These are phyloP conservation scores for Bolboschoenus planiculmis DNA, from an alignment of 176 grass and related monocot genomes.

Conservation along the genomic window DNA sequence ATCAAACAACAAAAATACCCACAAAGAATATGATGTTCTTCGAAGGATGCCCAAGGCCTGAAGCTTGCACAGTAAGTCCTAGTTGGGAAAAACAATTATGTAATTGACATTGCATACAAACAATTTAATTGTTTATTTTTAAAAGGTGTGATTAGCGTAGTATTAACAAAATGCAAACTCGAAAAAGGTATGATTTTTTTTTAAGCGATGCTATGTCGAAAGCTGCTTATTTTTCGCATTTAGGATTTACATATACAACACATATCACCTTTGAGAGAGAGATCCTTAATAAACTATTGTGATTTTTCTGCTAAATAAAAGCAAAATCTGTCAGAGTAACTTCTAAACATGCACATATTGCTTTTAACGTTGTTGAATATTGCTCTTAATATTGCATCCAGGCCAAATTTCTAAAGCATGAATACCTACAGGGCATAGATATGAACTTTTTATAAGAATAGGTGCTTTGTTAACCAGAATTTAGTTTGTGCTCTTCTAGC, in stretches of 20 bases:
- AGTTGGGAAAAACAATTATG: not conserved
- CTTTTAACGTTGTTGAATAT: not conserved
- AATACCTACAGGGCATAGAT: not conserved
- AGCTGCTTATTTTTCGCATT: too few relatives aligned
- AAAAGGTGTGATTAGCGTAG: not conserved
- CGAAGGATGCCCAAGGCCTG: slow-evolving; percentile 81
- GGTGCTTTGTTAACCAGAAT: not conserved
- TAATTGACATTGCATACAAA: not conserved
- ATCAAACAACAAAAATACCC: slow-evolving; percentile 48
- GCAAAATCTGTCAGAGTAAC: not conserved
- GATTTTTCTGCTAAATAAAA: not conserved
- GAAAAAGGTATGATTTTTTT: not conserved
- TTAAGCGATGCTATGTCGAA: not conserved
- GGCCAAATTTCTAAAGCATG: not conserved
- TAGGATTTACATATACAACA: not conserved
- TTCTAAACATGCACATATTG: not conserved
- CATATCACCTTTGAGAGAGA: too few relatives aligned
- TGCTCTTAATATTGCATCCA: not conserved
- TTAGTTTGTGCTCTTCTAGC: not conserved
- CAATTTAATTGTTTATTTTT: not conserved
- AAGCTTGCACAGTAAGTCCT: slow-evolving; percentile 92
- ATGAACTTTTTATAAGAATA: not conserved
- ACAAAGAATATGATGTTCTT: slow-evolving; percentile 93
- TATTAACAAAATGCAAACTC: not conserved
- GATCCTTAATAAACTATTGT: too few relatives aligned